phyloP scores from a whole-genome alignment of 176 grass and related monocot species.

The Musa beccarii region DNA sequence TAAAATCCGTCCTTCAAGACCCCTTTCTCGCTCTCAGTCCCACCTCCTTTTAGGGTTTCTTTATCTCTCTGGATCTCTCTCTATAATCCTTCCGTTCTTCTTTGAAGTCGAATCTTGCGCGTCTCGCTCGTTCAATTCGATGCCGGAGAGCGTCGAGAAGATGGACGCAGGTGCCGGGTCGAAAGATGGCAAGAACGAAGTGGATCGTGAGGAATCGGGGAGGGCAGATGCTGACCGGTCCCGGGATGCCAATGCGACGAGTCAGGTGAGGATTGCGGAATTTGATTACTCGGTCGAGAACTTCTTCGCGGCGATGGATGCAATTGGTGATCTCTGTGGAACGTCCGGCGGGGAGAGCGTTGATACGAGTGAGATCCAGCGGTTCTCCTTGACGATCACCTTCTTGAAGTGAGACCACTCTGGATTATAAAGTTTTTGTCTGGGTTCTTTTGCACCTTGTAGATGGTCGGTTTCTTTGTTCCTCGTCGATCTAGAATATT shows the following conservation, averaged over 20 bases:
- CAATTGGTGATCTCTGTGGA: constrained; percentile 34
- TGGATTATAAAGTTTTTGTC: background rate
- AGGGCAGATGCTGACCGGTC: background rate
- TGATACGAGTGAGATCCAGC: constrained; percentile 34
- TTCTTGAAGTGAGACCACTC: constrained; percentile 42
- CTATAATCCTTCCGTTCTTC: no score
- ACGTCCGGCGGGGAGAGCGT: constrained; percentile 13
- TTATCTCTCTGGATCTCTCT: no score
- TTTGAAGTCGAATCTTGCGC: no score
- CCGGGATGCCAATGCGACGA: background rate
- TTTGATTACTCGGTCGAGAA: constrained; percentile 47
- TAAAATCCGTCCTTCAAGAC: no score
- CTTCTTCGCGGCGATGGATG: constrained; percentile 33
- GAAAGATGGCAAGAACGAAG: background rate
- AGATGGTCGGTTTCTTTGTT: background rate
- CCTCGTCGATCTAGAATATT: background rate
- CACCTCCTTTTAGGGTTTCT: no score
- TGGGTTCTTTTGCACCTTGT: background rate
- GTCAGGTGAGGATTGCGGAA: constrained; percentile 22
- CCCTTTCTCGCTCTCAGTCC: no score
- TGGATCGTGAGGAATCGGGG: constrained; percentile 5
- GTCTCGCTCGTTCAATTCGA: no score
- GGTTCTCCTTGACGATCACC: constrained; percentile 44
- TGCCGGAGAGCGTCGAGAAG: background rate
- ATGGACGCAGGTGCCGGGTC: constrained; percentile 22